Evolutionary conservation across 179 eudicot genomes (phyloP).

Genomic region (Beta macrorhiza): DNA sequence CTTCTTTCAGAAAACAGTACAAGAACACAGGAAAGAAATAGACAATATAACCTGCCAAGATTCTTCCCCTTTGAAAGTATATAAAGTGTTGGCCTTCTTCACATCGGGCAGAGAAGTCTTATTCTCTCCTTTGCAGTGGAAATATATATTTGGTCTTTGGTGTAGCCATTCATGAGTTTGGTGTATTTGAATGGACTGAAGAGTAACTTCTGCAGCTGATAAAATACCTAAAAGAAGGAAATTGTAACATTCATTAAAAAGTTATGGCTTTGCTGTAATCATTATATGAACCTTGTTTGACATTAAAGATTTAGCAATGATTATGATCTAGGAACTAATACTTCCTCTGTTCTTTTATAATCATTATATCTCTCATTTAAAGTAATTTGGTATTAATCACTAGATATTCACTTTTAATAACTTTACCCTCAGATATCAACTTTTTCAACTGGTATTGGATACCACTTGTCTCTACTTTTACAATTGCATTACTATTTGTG

Average conservation of each 20-base stretch:
- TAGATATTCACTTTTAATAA: too few species aligned
- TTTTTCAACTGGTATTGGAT: too few species aligned
- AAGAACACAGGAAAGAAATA: background rate
- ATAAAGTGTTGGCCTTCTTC: conserved; percentile 42
- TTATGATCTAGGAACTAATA: background rate
- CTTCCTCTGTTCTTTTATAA: too few species aligned
- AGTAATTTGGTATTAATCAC: too few species aligned
- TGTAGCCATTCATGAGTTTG: conserved; percentile 68
- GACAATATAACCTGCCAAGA: conserved; percentile 82
- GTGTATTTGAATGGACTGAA: conserved; percentile 64
- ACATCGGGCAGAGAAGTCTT: conserved; percentile 72
- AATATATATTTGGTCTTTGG: conserved; percentile 54
- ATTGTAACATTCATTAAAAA: conserved; percentile 7
- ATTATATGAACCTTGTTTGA: background rate
- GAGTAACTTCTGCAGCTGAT: conserved; percentile 59
- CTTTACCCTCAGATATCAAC: too few species aligned
- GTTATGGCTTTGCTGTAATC: too few species aligned
- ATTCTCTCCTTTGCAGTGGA: conserved; percentile 69
- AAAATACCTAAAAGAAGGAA: conserved; percentile 37
- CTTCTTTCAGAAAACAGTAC: background rate
- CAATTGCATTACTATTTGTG: too few species aligned
- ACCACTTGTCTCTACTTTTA: too few species aligned
- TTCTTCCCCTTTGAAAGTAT: conserved; percentile 74
- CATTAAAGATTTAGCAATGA: background rate
- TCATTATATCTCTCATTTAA: too few species aligned